phyloP scores from a whole-genome alignment of 2,329 filamentous ascomycete species.

The Macroventuria anomochaeta region DNA sequence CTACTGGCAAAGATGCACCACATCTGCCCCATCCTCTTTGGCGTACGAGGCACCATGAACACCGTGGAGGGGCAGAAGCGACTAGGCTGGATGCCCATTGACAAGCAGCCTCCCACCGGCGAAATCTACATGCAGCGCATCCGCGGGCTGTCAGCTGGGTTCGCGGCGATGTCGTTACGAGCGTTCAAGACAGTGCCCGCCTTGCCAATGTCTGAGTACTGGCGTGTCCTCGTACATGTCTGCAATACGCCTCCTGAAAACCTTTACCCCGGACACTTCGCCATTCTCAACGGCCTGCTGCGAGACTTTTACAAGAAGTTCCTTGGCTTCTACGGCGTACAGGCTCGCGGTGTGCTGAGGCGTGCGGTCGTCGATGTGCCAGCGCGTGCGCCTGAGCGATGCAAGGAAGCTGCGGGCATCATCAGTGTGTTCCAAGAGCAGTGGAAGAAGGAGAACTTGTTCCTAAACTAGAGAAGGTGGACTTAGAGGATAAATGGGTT shows the following conservation, averaged over 20 bases:
- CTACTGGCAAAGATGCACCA: constrained; percentile 85
- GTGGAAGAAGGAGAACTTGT: constrained; percentile 40
- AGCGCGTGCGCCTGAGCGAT: constrained; percentile 36
- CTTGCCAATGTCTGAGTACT: constrained; percentile 82
- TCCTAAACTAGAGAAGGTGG: constrained; percentile 5
- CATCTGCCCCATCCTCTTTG: constrained; percentile 84
- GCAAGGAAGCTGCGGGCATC: constrained; percentile 36
- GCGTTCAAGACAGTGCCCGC: constrained; percentile 70
- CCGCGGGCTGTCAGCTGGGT: constrained; percentile 83
- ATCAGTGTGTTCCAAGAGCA: constrained; percentile 40
- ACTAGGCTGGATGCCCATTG: constrained; percentile 40
- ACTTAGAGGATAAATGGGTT: background rate
- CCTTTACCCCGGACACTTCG: constrained; percentile 56
- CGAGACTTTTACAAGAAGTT: constrained; percentile 75
- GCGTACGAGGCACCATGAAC: constrained; percentile 76
- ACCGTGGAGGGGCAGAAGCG: constrained; percentile 56
- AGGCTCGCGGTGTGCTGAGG: constrained; percentile 73
- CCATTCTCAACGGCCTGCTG: constrained; percentile 60
- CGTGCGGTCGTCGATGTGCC: constrained; percentile 79
- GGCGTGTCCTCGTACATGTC: constrained; percentile 77
- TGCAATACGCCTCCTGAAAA: constrained; percentile 71
- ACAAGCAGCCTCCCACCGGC: constrained; percentile 58
- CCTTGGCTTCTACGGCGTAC: constrained; percentile 79
- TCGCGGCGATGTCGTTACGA: constrained; percentile 79
- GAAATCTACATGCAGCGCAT: constrained; percentile 77